These are phyloP conservation scores for Ophiognomonia clavigignenti-juglandacearum DNA, from an alignment of 2,329 filamentous ascomycete species.

Conservation along the genomic window DNA sequence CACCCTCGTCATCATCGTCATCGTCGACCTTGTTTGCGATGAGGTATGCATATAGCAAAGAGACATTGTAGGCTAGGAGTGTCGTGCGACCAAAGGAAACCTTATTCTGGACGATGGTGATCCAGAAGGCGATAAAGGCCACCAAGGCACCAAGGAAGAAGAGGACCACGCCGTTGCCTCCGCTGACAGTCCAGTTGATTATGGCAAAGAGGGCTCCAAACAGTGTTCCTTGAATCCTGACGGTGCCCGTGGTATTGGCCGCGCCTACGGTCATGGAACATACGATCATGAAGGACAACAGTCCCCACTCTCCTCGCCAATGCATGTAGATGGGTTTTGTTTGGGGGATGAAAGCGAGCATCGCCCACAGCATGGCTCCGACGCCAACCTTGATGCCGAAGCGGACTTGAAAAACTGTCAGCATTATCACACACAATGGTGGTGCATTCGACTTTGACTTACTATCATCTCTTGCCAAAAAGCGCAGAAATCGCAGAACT, in stretches of 20 bases:
- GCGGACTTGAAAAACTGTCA: slow-evolving; percentile 36
- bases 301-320: slow-evolving; percentile 95
- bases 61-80: slow-evolving; percentile 92
- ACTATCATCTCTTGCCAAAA: slow-evolving; percentile 50
- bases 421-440: slow-evolving; percentile 1
- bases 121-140: slow-evolving; percentile 79
- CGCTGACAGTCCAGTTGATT: slow-evolving; percentile 70
- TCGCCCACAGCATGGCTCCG: slow-evolving; percentile 82
- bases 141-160: slow-evolving; percentile 78
- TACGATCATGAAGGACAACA: slow-evolving; percentile 96
- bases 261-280: slow-evolving; percentile 97
- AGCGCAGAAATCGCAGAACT: slow-evolving; percentile 40
- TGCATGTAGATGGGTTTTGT: slow-evolving; percentile 77
- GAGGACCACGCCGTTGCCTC: slow-evolving; percentile 70
- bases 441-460: slow-evolving; percentile 18
- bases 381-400: slow-evolving; percentile 93
- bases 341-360: slow-evolving; percentile 76
- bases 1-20: slow-evolving; percentile 84
- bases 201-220: slow-evolving; percentile 74
- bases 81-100: slow-evolving; percentile 91
- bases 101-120: slow-evolving; percentile 79
- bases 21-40: slow-evolving; percentile 74
- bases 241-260: slow-evolving; percentile 85
- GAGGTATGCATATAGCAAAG: slow-evolving; percentile 89
- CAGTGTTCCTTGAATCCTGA: slow-evolving; percentile 81